Evolutionary conservation across 139 green algal genomes (phyloP), one percentile per base, ranked within the genome.

Genomic region (Auxenochlorella protothecoides): DNA sequence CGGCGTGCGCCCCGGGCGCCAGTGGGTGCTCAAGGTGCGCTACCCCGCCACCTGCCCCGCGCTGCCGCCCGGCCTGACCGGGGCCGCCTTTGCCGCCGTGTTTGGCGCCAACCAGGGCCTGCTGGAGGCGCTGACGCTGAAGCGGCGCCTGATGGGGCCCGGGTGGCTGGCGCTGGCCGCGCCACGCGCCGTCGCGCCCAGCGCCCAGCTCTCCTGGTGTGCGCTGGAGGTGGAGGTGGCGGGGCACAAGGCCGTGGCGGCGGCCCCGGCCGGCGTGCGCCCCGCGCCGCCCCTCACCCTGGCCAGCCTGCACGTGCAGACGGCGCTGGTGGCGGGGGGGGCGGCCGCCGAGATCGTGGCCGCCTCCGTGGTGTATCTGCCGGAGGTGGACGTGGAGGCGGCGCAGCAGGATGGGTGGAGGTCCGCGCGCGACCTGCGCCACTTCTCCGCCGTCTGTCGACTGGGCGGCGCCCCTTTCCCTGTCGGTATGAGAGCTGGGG

Each of bases 1-100:
- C 4, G 80, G 74, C 2, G 81, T 99, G 2, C 85, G 80, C 0
- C 80, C 85, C n/a, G 90, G 92, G 9, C 69, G 82, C 66, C 87
- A 97, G 79, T 99, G 89, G 84, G 88, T 95, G 7, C 72, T 99
- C 55, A 99, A 99, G 85, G 82, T 97, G 55, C 55, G 78, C 53
- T 94, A 90, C 76, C 78, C 89, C 2, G 89, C 83, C 15, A 63
- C 66, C n/a, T 53, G 84, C 66, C 74, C 82, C 6, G 59, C 71
- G 7, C 84, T 98, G 79, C 86, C 86, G 2, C 59, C 83, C 52
- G 83, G 86, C 66, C 72, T 92, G 3, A 73, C 66, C 44, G 81
- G 81, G 6, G 52, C 69, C 53, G 65, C 82, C 68, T 95, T 95
- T 75, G 62, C 63, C 14, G 81, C 83, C 13, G 69, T 96, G 9